Percentiles rank a stretch among this genome's conserved stretches.
phyloP scores from a whole-genome alignment of 106 monocot genomes.

The Dendrobium huoshanense region DNA sequence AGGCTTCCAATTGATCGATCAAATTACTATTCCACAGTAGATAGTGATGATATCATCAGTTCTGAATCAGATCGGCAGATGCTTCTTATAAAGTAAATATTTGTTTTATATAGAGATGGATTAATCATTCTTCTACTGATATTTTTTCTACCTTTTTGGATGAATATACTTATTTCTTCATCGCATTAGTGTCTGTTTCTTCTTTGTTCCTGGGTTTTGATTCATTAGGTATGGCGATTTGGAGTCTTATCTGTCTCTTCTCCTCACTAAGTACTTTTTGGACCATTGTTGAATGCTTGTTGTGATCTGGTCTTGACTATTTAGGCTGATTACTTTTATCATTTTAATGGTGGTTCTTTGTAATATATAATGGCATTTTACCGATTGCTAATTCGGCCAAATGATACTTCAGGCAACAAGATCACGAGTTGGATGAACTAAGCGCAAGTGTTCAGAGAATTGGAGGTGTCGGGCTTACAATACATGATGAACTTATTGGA shows the following conservation, averaged over 20 bases:
- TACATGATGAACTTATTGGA: slow-evolving; percentile 85
- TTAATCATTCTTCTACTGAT: not conserved
- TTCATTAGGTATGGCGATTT: no score
- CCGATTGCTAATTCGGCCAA: not conserved
- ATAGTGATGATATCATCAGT: slow-evolving; percentile 79
- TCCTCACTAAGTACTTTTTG: no score
- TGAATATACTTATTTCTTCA: no score
- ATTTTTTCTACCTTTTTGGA: no score
- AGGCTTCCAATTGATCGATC: slow-evolving; percentile 39
- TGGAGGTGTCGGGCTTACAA: slow-evolving; percentile 85
- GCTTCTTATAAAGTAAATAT: slow-evolving; percentile 69
- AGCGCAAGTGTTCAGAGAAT: slow-evolving; percentile 80
- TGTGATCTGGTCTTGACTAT: not conserved
- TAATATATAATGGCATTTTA: not conserved
- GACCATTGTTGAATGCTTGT: not conserved
- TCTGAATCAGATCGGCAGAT: slow-evolving; percentile 84
- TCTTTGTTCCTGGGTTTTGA: no score
- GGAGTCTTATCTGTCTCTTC: no score
- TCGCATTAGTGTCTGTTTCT: no score
- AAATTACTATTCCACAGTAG: slow-evolving; percentile 22
- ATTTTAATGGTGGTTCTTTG: not conserved
- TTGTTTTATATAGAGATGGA: not conserved
- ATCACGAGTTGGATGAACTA: slow-evolving; percentile 94
- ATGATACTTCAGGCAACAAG: slow-evolving; percentile 62
- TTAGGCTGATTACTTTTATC: not conserved